A percentile compares a stretch with the other conserved stretches of the same genome.
Conservation (phyloP, 495 filamentous ascomycete genomes). For the Chaetomium fimeti region DNA sequence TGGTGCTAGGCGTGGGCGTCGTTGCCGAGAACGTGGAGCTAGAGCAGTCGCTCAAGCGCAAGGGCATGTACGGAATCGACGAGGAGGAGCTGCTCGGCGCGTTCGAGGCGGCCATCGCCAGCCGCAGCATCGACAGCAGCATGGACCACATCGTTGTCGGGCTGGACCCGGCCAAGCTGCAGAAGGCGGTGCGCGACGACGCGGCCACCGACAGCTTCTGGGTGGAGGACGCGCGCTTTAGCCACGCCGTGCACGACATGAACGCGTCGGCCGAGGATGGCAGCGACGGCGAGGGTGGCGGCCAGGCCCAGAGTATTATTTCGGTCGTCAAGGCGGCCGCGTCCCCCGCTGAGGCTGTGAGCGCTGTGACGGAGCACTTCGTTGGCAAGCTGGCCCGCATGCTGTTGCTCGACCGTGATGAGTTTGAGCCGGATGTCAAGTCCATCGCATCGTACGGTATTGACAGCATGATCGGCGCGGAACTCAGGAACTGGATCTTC, state of each 20-base stretch:
- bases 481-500: conserved; percentile 50
- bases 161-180: conserved; percentile 36
- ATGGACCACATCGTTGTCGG: conserved; percentile 33
- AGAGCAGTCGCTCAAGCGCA: conserved; percentile 36
- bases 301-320: background rate
- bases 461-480: conserved; percentile 50
- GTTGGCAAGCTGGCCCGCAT: background rate
- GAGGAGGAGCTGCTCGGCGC: conserved; percentile 36
- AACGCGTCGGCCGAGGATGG: conserved; percentile 12
- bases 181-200: conserved; percentile 38
- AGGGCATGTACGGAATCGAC: conserved; percentile 44
- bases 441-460: conserved; percentile 37
- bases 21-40: conserved; percentile 42
- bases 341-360: background rate
- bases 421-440: conserved; percentile 29
- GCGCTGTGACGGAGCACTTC: background rate
- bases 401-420: conserved; percentile 17
- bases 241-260: conserved; percentile 23
- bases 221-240: conserved; percentile 31
- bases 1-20: conserved; percentile 43
- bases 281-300: conserved; percentile 9
- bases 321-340: background rate
- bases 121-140: conserved; percentile 2
- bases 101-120: conserved; percentile 29
- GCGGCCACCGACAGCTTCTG: conserved; percentile 46